Conservation (phyloP, 441 rosid genomes). For the Brassica hybrid region DNA sequence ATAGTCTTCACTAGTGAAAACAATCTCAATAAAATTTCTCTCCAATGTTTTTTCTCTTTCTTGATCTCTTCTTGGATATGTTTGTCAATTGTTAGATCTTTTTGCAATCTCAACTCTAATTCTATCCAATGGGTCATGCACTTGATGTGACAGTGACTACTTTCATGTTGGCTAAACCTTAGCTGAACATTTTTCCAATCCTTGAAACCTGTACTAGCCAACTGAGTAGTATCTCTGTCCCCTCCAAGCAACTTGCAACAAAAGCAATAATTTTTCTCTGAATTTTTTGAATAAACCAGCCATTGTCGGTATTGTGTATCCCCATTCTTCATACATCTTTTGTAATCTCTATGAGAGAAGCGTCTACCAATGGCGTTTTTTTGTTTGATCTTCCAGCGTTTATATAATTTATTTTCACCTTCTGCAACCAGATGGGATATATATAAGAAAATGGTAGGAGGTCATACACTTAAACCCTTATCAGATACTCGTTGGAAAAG, state of each 20-base stretch:
- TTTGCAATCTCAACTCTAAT: not conserved
- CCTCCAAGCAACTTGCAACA: not conserved
- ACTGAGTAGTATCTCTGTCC: not conserved
- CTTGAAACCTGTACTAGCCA: not conserved
- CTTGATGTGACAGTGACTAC: not conserved
- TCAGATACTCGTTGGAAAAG: no score
- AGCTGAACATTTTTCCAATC: not conserved
- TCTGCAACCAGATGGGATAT: no score
- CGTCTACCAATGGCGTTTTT: not conserved
- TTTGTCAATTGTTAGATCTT: not conserved
- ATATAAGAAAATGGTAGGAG: no score
- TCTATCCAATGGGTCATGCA: not conserved
- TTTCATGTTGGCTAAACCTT: constrained; percentile 1
- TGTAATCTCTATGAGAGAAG: not conserved
- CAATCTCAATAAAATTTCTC: not conserved
- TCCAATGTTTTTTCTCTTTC: not conserved
- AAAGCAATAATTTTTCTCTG: not conserved
- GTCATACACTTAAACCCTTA: no score
- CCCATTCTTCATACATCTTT: not conserved
- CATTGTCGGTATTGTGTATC: not conserved
- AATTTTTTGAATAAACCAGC: not conserved
- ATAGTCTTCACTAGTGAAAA: not conserved
- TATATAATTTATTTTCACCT: no score
- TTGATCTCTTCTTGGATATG: not conserved
- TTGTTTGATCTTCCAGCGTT: no score